Percentiles rank a stretch among this genome's conserved stretches.
Conservation (phyloP, 1,139 yeast species). For the Meyerozyma sp. region DNA sequence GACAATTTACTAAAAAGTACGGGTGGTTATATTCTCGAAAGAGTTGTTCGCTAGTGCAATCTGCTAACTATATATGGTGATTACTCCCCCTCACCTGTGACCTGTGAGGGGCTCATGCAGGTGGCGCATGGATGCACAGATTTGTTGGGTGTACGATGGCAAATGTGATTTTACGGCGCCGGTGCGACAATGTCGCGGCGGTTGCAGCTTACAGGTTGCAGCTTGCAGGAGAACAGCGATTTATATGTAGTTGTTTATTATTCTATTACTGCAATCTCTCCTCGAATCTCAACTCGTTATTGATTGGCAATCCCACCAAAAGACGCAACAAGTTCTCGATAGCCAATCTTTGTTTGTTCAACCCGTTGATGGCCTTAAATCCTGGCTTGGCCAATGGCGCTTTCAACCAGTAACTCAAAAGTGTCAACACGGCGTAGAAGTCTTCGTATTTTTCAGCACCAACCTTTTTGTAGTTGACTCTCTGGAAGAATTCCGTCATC, state of each 20-base stretch:
- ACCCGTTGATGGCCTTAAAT: conserved; percentile 84
- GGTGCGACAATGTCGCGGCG: neutral
- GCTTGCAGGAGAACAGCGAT: no score
- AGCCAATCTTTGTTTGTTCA: conserved; percentile 89
- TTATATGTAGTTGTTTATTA: neutral
- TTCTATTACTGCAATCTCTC: conserved; percentile 60
- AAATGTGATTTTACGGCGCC: neutral
- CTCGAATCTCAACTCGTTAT: conserved; percentile 90
- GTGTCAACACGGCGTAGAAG: conserved; percentile 81
- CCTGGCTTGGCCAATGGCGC: conserved; percentile 94
- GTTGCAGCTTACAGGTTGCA: no score
- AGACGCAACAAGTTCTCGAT: conserved; percentile 87
- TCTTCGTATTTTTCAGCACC: conserved; percentile 47
- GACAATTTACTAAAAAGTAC: neutral
- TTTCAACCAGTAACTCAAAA: conserved; percentile 92
- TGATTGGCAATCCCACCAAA: conserved; percentile 83
- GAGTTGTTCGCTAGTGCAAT: no score
- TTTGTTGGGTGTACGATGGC: neutral
- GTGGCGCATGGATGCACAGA: neutral
- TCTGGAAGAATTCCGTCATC: conserved; percentile 82
- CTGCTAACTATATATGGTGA: neutral
- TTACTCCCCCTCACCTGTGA: neutral
- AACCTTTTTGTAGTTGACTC: conserved; percentile 69
- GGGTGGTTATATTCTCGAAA: neutral
- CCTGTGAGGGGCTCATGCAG: neutral